Evolutionary conservation across 83 land plant species (phyloP), one percentile per base, ranked within the genome.

Genomic region (Thuja plicata): DNA sequence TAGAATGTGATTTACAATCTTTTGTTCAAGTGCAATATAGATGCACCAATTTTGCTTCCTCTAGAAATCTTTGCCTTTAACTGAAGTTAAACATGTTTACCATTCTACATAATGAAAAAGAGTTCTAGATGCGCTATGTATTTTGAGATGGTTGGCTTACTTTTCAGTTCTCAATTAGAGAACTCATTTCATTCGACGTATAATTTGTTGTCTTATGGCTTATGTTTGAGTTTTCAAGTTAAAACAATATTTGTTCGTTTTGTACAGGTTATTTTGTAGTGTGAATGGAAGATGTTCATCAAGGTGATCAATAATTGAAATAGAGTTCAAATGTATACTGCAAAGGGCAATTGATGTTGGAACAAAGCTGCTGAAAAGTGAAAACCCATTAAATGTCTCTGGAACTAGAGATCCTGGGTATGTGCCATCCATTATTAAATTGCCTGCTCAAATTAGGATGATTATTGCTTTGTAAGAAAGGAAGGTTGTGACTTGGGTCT

Each of bases 381-480:
- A 13, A 71, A 27, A 24, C 76, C n/a, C 76, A n/a, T 71, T 71
- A 71, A 27, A 71, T 71, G 76, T 27, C n/a, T 71, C 0, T 71
- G 34, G 37, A 32, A 74, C 37, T 74, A 74, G 78, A 32, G 37
- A 74, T 74, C 78, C 37, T 74, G 78, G 78, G 37, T 74, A 74
- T 32, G 37, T 32, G 32, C 78, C 34, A 74, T 30, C 45, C 45
- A 43, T 43, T 24, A 8, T 34, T 24, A 32, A 32, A 38, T 8
- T 30, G 37, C 78, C 37, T 32, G 37, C 37, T 74, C 35, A 32
- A 74, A 30, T 32, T 74, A 74, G 24, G 27, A 21, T 62, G 70
- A 62, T 74, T 12, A 74, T 74, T 74, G 78, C 78, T 74, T 32
- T 74, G 78, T 74, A 74, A 62, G 70, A 62, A 62, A 9, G 78